A percentile compares a stretch with the other conserved stretches of the same genome.
These are phyloP conservation scores for Sequoia sempervirens DNA, from an alignment of 75 land plant species.

Conservation along the genomic window DNA sequence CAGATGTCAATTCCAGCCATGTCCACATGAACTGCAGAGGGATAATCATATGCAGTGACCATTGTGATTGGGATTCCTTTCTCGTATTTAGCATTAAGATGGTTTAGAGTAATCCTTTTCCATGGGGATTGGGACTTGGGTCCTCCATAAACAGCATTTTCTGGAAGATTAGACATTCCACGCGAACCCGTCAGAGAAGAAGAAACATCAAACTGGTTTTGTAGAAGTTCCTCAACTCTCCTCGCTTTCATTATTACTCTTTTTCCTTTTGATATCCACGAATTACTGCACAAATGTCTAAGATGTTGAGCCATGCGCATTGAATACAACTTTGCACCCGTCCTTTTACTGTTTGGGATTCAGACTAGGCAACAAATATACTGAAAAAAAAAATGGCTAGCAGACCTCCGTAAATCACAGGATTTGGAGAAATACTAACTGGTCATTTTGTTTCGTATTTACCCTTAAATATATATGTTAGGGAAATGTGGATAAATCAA, in stretches of 20 bases:
- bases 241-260: background rate
- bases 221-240: background rate
- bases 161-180: constrained; percentile 73
- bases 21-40: constrained; percentile 91
- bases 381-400: no score
- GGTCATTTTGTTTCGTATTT: no score
- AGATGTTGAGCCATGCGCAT: background rate
- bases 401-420: no score
- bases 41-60: constrained; percentile 96
- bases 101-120: constrained; percentile 62
- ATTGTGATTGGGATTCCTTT: constrained; percentile 65
- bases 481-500: no score
- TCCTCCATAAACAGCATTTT: constrained; percentile 82
- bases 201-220: background rate
- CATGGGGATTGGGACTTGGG: constrained; percentile 62
- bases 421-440: no score
- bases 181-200: background rate
- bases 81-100: constrained; percentile 54
- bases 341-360: background rate
- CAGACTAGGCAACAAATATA: background rate
- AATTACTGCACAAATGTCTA: background rate
- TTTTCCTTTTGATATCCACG: background rate
- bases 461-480: no score
- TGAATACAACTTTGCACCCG: background rate
- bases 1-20: constrained; percentile 87